phyloP scores from a whole-genome alignment of 2,329 filamentous ascomycete species.

The Colletotrichum chrysophilum region DNA sequence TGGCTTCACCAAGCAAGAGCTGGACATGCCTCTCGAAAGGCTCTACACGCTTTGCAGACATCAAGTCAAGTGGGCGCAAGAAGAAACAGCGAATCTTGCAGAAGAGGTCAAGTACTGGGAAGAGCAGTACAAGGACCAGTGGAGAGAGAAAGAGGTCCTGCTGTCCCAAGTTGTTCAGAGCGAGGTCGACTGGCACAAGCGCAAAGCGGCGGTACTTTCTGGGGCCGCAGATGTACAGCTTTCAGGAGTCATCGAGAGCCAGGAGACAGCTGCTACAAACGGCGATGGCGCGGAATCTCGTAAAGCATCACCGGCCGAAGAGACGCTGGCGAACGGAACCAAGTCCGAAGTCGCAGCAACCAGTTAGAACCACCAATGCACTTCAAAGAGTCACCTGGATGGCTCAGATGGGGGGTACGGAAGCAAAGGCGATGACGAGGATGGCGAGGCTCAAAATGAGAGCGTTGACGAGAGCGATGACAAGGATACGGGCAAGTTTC shows the following conservation, averaged over 20 bases:
- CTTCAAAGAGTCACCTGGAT: neutral
- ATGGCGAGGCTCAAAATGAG: neutral
- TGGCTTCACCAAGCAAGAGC: slow-evolving; percentile 70
- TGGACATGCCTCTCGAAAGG: slow-evolving; percentile 61
- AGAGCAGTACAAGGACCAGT: slow-evolving; percentile 71
- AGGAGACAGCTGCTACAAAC: slow-evolving; percentile 8
- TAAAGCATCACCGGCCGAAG: slow-evolving; percentile 21
- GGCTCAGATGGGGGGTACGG: neutral
- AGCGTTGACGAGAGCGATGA: neutral
- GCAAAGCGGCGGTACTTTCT: slow-evolving; percentile 59
- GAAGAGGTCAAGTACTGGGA: slow-evolving; percentile 72
- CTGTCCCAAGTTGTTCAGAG: slow-evolving; percentile 73
- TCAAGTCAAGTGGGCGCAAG: slow-evolving; percentile 75
- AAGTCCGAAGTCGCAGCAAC: neutral
- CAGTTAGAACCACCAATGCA: neutral
- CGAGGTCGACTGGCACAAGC: slow-evolving; percentile 70
- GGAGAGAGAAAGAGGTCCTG: slow-evolving; percentile 80
- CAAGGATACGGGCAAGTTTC: neutral
- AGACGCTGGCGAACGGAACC: slow-evolving; percentile 1
- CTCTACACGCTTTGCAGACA: slow-evolving; percentile 72
- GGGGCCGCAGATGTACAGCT: slow-evolving; percentile 52
- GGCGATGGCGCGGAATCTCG: slow-evolving; percentile 28
- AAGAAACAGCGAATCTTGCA: slow-evolving; percentile 68
- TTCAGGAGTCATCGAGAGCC: slow-evolving; percentile 31
- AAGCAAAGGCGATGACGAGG: neutral